Base-by-base conservation (phyloP, 164 flowering plant genomes). In the Liriodendron chinense region DNA sequence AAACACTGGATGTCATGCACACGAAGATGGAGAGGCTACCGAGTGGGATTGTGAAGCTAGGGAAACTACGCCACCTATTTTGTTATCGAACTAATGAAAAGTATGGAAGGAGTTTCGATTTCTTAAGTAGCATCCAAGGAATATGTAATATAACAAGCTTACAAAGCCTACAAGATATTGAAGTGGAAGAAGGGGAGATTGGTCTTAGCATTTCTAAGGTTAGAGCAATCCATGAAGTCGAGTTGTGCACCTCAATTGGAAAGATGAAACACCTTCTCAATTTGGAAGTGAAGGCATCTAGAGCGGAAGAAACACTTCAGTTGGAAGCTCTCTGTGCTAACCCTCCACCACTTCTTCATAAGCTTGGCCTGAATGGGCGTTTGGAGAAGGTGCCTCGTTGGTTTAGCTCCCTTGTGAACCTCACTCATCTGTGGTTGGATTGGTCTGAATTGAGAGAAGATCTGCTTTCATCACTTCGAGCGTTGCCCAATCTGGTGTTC, bases 211-310 rank as follows among this genome's bases (percentile, higher is more conserved):
- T 64, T 64, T 64, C 26, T 2, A 70, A 75, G 13, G 49, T 87
- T 34, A 74, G 50, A 76, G 57, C 47, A 5, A 65, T 20, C 6
- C 73, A 76, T 25, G 84, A 82, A 64, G 26, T 67, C 23, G 47
- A 53, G 1, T 68, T 86, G n/a, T 86, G 87, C 62, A 3, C 47
- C 63, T 82, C 87, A 20, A 74, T 85, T 20, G 25, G 81, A n/a
- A 82, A 61, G 73, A 78, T 87, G 86, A 77, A 14, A 28, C 23
- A 20, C 34, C 89, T 87, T 7, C 50, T 71, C 57, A 50, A 53
- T 21, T 71, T 85, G 50, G 63, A 81, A 25, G 24, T 86, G n/a
- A 72, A 22, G 10, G 77, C 84, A 48, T 25, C 24, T 48, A 72
- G 49, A 16, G 82, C 71, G 7, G 78, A 84, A 26, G 75, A 78